These are phyloP conservation scores for Striga asiatica DNA, from an alignment of 257 asterid species.

Conservation along the genomic window DNA sequence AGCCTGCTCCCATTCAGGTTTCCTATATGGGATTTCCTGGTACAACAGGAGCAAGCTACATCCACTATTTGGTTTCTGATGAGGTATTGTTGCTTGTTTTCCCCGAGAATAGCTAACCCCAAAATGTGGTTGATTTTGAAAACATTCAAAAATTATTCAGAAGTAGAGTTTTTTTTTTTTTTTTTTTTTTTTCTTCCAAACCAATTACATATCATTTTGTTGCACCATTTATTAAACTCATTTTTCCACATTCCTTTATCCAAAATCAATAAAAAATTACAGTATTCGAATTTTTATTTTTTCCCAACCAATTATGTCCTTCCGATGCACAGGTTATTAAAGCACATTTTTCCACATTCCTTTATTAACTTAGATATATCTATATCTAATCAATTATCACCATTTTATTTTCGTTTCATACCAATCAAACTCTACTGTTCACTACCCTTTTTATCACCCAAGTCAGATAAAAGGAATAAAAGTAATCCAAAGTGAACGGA, in stretches of 20 bases:
- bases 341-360: background rate
- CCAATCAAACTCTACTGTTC: background rate
- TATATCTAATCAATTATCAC: background rate
- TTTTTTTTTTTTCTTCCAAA: too few species aligned
- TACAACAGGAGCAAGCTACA: constrained; percentile 91
- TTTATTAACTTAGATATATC: background rate
- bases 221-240: too few species aligned
- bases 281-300: too few species aligned
- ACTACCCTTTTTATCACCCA: background rate
- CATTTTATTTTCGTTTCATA: background rate
- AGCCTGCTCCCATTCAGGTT: constrained; percentile 99
- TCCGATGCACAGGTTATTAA: too few species aligned
- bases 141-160: background rate
- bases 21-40: constrained; percentile 99
- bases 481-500: background rate
- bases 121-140: background rate
- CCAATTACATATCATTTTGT: too few species aligned
- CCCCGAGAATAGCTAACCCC: background rate
- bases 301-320: too few species aligned
- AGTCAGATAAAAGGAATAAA: background rate
- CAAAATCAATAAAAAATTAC: too few species aligned
- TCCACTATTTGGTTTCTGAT: constrained; percentile 89
- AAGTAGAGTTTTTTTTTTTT: too few species aligned
- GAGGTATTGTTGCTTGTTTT: constrained; percentile 40
- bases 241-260: too few species aligned